phyloP scores from a whole-genome alignment of 2,329 filamentous ascomycete species.

The Colletotrichum sp. region DNA sequence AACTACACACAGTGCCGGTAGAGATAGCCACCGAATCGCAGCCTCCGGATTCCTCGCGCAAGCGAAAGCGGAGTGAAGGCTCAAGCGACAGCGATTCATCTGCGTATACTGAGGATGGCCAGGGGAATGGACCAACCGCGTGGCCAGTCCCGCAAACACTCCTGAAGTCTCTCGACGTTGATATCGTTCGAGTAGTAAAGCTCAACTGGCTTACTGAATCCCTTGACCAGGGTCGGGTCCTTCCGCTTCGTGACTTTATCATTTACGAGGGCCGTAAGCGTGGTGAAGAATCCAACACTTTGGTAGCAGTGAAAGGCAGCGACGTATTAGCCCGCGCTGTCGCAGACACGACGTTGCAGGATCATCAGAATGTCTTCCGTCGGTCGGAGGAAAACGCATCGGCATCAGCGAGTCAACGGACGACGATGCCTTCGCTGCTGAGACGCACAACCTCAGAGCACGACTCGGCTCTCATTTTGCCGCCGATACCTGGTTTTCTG shows the following conservation, averaged over 20 bases:
- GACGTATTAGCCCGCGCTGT: conserved; percentile 24
- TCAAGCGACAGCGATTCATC: conserved; percentile 27
- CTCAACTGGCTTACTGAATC: conserved; percentile 64
- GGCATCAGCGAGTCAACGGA: background rate
- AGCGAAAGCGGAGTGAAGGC: conserved; percentile 12
- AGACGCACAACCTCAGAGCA: conserved; percentile 81
- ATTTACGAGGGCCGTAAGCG: conserved; percentile 55
- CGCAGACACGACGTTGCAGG: background rate
- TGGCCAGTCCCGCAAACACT: background rate
- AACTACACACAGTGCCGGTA: conserved; percentile 61
- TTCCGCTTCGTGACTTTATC: conserved; percentile 55
- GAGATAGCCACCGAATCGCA: background rate
- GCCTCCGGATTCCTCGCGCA: background rate
- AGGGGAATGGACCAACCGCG: background rate
- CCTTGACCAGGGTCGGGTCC: conserved; percentile 42
- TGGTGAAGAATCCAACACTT: background rate
- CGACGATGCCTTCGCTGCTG: conserved; percentile 46
- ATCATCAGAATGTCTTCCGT: background rate
- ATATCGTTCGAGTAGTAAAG: conserved; percentile 56
- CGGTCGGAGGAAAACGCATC: background rate
- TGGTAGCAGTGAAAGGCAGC: conserved; percentile 10
- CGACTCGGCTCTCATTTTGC: conserved; percentile 61
- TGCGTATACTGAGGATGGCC: background rate
- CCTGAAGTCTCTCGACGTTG: conserved; percentile 21
- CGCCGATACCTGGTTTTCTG: conserved; percentile 60